Percentiles rank a stretch among this genome's conserved stretches.
phyloP scores from a whole-genome alignment of 2,329 filamentous ascomycete species.

The Didymella glomerata region DNA sequence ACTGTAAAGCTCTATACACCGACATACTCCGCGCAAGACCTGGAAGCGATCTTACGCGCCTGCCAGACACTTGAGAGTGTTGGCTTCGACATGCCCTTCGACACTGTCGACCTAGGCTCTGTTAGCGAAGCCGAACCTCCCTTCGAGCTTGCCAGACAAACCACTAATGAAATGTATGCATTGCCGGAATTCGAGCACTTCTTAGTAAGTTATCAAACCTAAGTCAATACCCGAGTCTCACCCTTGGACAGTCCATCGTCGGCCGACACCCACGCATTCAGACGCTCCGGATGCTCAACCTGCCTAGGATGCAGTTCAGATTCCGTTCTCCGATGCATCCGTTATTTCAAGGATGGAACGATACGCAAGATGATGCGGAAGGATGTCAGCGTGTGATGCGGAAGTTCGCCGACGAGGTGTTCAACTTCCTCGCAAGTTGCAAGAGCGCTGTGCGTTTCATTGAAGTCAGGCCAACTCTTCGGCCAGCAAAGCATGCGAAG shows the following conservation, averaged over 20 bases:
- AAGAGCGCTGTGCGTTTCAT: background rate
- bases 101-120: background rate
- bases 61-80: background rate
- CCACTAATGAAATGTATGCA: background rate
- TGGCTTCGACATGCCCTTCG: constrained; percentile 1
- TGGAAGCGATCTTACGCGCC: background rate
- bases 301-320: background rate
- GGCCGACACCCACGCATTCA: background rate
- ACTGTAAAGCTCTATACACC: background rate
- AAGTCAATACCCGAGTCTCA: background rate
- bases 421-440: background rate
- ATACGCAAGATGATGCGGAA: background rate
- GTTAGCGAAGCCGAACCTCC: too few relatives aligned
- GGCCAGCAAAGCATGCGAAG: background rate
- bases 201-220: background rate
- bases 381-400: background rate
- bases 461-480: background rate
- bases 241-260: background rate
- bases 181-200: background rate
- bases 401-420: background rate
- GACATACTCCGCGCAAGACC: background rate
- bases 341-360: too few relatives aligned
- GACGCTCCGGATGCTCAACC: background rate
- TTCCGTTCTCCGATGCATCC: background rate
- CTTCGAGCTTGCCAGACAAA: background rate